Evolutionary conservation across 2,329 filamentous ascomycete species (phyloP).

Genomic region (Diplodia seriata): DNA sequence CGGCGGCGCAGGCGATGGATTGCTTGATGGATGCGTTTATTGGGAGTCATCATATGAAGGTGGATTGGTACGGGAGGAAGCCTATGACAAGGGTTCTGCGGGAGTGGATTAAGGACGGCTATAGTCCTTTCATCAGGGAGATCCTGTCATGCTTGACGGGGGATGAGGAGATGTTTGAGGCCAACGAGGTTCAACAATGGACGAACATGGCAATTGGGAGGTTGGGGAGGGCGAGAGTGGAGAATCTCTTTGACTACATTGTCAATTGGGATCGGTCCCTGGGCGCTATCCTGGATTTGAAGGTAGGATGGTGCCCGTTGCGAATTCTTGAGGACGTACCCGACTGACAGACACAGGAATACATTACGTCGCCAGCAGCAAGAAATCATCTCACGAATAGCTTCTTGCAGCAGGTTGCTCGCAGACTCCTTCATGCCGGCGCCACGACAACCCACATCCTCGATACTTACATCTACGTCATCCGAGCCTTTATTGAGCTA

Average conservation of each 20-base stretch:
- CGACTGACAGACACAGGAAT: conserved; percentile 55
- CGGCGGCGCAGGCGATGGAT: conserved; percentile 76
- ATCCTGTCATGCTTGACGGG: conserved; percentile 57
- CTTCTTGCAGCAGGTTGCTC: conserved; percentile 71
- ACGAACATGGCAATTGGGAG: conserved; percentile 73
- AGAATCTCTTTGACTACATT: conserved; percentile 80
- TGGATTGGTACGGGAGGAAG: conserved; percentile 64
- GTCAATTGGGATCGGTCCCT: conserved; percentile 74
- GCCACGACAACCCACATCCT: conserved; percentile 78
- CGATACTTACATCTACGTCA: conserved; percentile 79
- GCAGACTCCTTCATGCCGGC: conserved; percentile 74
- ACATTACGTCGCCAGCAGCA: conserved; percentile 71
- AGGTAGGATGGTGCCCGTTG: conserved; percentile 40
- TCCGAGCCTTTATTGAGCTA: conserved; percentile 75
- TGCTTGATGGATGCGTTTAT: conserved; percentile 69
- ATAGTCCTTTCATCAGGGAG: conserved; percentile 68
- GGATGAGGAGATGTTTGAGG: conserved; percentile 49
- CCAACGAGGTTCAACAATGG: conserved; percentile 68
- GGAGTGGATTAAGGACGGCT: conserved; percentile 72
- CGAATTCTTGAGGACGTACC: not conserved
- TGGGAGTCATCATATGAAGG: conserved; percentile 63
- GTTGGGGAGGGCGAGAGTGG: conserved; percentile 71
- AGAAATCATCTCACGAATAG: conserved; percentile 73
- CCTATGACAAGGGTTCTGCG: conserved; percentile 66
- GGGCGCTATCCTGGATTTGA: conserved; percentile 76